phyloP scores from a whole-genome alignment of 2,329 filamentous ascomycete species.

The Sarocladium brachiariae region DNA sequence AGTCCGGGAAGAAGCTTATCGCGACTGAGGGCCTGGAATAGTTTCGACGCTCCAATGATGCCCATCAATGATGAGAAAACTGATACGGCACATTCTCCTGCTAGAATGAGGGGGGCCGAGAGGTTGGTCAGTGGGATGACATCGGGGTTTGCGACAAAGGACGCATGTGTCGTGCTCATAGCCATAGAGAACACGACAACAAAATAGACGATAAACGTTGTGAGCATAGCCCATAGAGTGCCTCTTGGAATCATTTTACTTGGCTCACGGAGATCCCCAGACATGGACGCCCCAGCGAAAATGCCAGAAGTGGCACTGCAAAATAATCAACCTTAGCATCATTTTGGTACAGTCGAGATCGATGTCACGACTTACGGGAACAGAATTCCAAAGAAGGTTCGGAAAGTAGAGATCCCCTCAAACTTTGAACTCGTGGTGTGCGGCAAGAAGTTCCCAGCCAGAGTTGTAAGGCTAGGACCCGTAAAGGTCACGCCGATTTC shows the following conservation, averaged over 20 bases:
- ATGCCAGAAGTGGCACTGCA: constrained; percentile 45
- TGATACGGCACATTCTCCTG: constrained; percentile 75
- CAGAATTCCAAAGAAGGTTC: constrained; percentile 77
- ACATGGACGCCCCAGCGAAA: constrained; percentile 78
- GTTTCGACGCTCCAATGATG: constrained; percentile 75
- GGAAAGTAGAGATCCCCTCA: constrained; percentile 61
- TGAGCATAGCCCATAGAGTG: constrained; percentile 69
- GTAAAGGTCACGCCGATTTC: constrained; percentile 66
- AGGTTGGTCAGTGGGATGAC: constrained; percentile 76
- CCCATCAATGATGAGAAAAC: constrained; percentile 87
- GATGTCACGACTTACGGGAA: constrained; percentile 49
- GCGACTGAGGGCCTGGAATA: constrained; percentile 74
- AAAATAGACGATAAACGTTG: constrained; percentile 71
- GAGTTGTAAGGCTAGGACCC: constrained; percentile 62
- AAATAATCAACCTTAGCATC: constrained; percentile 3
- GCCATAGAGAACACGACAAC: constrained; percentile 74
- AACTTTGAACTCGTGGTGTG: constrained; percentile 57
- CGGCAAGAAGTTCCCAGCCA: constrained; percentile 69
- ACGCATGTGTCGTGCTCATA: constrained; percentile 64
- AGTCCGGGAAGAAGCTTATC: constrained; percentile 75
- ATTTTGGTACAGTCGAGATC: background rate
- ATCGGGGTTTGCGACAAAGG: constrained; percentile 68
- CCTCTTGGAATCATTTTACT: constrained; percentile 79
- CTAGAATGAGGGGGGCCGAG: constrained; percentile 65
- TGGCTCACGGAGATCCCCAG: constrained; percentile 74